Base-by-base conservation (phyloP, 805 yeast genomes). In the Ogataea thermomethanolica region DNA sequence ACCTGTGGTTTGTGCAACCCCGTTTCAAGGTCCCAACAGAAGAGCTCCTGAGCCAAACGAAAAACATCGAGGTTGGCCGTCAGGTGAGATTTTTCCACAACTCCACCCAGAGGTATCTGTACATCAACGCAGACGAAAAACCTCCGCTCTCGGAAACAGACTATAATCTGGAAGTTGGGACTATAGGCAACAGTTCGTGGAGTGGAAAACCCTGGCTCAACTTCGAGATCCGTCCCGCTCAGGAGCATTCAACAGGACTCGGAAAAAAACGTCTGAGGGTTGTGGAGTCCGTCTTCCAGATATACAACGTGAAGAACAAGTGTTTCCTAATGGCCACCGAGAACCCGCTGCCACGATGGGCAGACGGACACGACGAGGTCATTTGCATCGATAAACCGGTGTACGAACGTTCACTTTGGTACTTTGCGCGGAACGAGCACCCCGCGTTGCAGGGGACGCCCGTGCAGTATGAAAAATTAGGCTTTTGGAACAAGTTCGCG, bases 91-190 rank as follows among this genome's bases (percentile, higher is more conserved):
- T 93, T n/a, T 78, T 76, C 66, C 98, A 93, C 59, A 70, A 71
- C 43, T 45, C 53, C 2, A 84, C 97, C 1, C 76, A 81, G 11
- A 78, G 78, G 46, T 76, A 84, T 33, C 63, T 93, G 37, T 80
- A 80, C 48, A 84, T 88, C 15, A 53, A 58, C 35, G 79, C 73
- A 48, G 84, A 85, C 45, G 53, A 36, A 4, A 78, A 90, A 45
- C 96, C 98, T 3, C 96, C 96, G 8, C 76, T 89, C 21, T 76
- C 91, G 8, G 95, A 87, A 56, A 93, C 87, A 55, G 98, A 93
- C 41, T 90, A 91, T 62, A 82, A 89, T 56, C 76, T 74, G 48
- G 95, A 89, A 61, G 95, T 89, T 1, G 74, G 86, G 21, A 79
- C 87, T 48, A 67, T 78, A 41, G 93, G 91, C 4, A 76, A 74